A percentile compares a stretch with the other conserved stretches of the same genome.
phyloP scores from a whole-genome alignment of 1,284 basidiomycete genomes.

The Ganoderma sinense region DNA sequence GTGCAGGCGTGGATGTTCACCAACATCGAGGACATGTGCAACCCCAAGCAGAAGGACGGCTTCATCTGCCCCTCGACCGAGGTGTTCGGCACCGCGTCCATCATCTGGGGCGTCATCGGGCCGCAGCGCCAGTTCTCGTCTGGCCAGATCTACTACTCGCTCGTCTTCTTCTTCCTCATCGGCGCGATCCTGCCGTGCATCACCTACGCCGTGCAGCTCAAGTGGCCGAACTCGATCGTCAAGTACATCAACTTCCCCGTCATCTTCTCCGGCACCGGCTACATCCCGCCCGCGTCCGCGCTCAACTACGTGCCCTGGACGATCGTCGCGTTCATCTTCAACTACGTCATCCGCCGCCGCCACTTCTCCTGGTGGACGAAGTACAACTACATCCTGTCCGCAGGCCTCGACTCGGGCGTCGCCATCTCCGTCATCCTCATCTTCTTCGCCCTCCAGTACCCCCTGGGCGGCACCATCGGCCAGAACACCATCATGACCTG shows the following conservation, averaged over 20 bases:
- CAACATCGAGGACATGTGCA: slow-evolving; percentile 61
- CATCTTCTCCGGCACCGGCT: slow-evolving; percentile 44
- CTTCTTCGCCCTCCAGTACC: slow-evolving; percentile 58
- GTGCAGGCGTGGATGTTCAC: slow-evolving; percentile 76
- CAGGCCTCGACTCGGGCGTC: slow-evolving; percentile 56
- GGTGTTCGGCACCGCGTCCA: slow-evolving; percentile 40
- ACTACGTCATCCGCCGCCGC: slow-evolving; percentile 50
- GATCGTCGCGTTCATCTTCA: slow-evolving; percentile 50
- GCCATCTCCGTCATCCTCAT: slow-evolving; percentile 54
- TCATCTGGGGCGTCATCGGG: slow-evolving; percentile 50
- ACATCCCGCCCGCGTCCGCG: slow-evolving; percentile 51
- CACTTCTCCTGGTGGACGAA: slow-evolving; percentile 54
- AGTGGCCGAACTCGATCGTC: slow-evolving; percentile 60
- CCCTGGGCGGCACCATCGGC: slow-evolving; percentile 51
- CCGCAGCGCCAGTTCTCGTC: slow-evolving; percentile 48
- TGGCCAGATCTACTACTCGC: slow-evolving; percentile 49
- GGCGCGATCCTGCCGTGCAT: slow-evolving; percentile 51
- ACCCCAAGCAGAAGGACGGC: slow-evolving; percentile 50
- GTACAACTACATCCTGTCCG: slow-evolving; percentile 63
- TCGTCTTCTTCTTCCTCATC: slow-evolving; percentile 56
- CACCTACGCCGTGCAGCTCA: slow-evolving; percentile 44
- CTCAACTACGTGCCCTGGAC: slow-evolving; percentile 53
- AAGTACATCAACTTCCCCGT: slow-evolving; percentile 80
- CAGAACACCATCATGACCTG: slow-evolving; percentile 42
- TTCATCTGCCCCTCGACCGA: slow-evolving; percentile 58